Percentiles rank a stretch among this genome's conserved stretches.
Evolutionary conservation across 441 rosid genomes (phyloP).

Genomic region (Arabidopsis hybrid): DNA sequence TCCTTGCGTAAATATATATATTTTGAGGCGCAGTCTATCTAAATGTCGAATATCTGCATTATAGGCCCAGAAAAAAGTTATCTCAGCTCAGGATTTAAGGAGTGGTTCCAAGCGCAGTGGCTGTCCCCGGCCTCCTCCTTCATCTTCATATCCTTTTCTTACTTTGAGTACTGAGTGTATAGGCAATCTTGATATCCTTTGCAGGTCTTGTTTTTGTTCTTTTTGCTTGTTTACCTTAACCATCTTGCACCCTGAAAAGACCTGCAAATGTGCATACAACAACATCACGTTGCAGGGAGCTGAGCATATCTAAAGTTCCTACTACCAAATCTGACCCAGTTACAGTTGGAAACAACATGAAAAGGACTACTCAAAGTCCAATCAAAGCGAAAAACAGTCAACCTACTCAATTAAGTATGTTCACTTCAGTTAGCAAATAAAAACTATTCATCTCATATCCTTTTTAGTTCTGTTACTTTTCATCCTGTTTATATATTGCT

Average conservation of each 20-base stretch:
- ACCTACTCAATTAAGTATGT: slow-evolving; percentile 62
- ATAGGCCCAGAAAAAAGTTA: slow-evolving; percentile 70
- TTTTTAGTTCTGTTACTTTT: not conserved
- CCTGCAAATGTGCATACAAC: slow-evolving; percentile 55
- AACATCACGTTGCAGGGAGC: slow-evolving; percentile 54
- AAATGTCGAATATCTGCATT: slow-evolving; percentile 39
- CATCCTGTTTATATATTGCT: slow-evolving; percentile 17
- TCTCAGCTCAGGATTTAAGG: slow-evolving; percentile 57
- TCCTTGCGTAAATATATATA: not conserved
- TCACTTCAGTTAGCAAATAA: slow-evolving; percentile 4
- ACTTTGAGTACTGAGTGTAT: slow-evolving; percentile 9
- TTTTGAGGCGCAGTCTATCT: not conserved
- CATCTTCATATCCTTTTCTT: slow-evolving; percentile 89
- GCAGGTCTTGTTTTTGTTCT: not conserved
- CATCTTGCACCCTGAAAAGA: slow-evolving; percentile 65
- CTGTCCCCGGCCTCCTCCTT: slow-evolving; percentile 59
- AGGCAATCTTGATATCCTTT: not conserved
- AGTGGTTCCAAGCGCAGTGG: slow-evolving; percentile 80
- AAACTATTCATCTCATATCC: slow-evolving; percentile 24
- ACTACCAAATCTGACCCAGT: slow-evolving; percentile 52
- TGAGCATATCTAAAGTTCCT: slow-evolving; percentile 54
- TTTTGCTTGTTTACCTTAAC: slow-evolving; percentile 67
- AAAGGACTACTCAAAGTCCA: slow-evolving; percentile 42
- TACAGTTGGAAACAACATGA: slow-evolving; percentile 46
- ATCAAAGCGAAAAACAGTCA: slow-evolving; percentile 52